Percentiles rank a stretch among this genome's conserved stretches.
Conservation (phyloP, 148 eudicot genomes). For the Heliamphora exappendiculata region DNA sequence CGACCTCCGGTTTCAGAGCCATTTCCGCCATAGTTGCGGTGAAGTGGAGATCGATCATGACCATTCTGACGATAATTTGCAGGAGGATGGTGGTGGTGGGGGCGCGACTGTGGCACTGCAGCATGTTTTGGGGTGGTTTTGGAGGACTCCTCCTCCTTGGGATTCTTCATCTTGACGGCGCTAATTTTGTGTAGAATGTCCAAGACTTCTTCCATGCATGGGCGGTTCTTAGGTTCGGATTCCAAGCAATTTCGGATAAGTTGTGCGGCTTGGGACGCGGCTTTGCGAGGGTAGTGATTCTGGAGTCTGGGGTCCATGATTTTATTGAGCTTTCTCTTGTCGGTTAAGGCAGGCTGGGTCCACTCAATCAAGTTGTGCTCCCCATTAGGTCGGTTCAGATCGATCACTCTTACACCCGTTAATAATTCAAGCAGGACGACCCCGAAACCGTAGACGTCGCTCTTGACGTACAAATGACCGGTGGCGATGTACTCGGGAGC, state of each 20-base stretch:
- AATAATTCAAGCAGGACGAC: conserved; percentile 64
- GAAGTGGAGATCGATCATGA: conserved; percentile 14
- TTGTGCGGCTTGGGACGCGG: conserved; percentile 36
- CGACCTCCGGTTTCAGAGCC: neutral
- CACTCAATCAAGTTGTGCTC: conserved; percentile 48
- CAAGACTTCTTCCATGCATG: conserved; percentile 53
- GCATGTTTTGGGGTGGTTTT: conserved; percentile 17
- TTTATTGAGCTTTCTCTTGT: conserved; percentile 40
- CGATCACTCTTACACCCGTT: conserved; percentile 54
- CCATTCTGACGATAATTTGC: conserved; percentile 3
- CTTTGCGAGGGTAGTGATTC: conserved; percentile 45
- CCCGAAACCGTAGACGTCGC: conserved; percentile 80
- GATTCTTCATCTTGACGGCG: conserved; percentile 26
- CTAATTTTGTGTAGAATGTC: conserved; percentile 32
- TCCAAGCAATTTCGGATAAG: conserved; percentile 52
- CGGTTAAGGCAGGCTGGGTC: conserved; percentile 50
- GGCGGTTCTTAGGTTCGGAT: conserved; percentile 46
- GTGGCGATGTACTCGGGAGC: conserved; percentile 88
- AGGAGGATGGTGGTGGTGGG: neutral
- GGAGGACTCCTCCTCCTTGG: conserved; percentile 23
- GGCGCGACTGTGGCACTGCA: too few relatives aligned
- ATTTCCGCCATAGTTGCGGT: neutral
- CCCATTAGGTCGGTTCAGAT: conserved; percentile 39
- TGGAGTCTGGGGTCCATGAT: conserved; percentile 54
- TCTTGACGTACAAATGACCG: conserved; percentile 61